A percentile compares a stretch with the other conserved stretches of the same genome.
Evolutionary conservation across 2,329 filamentous ascomycete genomes (phyloP).

Genomic region (Trichophyton rubrum): DNA sequence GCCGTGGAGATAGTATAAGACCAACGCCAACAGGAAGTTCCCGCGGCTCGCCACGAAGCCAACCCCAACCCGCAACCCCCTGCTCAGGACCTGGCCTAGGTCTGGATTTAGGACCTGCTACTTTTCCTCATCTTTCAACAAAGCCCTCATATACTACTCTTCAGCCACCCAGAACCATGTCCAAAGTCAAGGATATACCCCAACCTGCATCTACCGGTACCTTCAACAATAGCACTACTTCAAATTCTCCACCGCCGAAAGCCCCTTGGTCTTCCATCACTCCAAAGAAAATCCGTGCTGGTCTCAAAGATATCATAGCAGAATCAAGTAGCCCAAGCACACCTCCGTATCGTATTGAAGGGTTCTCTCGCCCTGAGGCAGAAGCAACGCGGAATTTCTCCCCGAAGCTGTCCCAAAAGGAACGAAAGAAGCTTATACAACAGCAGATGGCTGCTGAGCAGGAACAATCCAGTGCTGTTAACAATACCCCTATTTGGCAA

Average conservation of each 20-base stretch:
- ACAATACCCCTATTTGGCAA: conserved; percentile 44
- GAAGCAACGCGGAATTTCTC: conserved; percentile 27
- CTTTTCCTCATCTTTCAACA: background rate
- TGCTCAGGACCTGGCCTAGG: background rate
- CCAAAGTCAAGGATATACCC: background rate
- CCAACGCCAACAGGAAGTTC: background rate
- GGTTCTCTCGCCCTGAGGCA: conserved; percentile 34
- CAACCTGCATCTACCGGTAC: conserved; percentile 5
- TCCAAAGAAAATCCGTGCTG: conserved; percentile 51
- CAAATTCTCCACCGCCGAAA: conserved; percentile 16
- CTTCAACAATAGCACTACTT: conserved; percentile 18
- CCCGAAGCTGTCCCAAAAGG: conserved; percentile 74
- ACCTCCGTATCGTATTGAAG: conserved; percentile 42
- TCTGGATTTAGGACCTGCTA: background rate
- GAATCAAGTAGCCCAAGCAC: conserved; percentile 42
- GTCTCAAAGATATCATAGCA: conserved; percentile 65
- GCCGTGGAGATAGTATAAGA: background rate
- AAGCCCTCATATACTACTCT: background rate
- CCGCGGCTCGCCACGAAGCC: background rate
- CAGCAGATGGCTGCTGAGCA: conserved; percentile 38
- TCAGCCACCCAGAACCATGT: background rate
- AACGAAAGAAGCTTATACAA: conserved; percentile 73
- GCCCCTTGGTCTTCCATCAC: conserved; percentile 43
- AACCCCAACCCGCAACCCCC: background rate
- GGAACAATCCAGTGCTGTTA: conserved; percentile 29